A percentile compares a stretch with the other conserved stretches of the same genome.
These are phyloP conservation scores for Neofusicoccum parvum DNA, from an alignment of 2,329 filamentous ascomycete genomes.

Conservation along the genomic window DNA sequence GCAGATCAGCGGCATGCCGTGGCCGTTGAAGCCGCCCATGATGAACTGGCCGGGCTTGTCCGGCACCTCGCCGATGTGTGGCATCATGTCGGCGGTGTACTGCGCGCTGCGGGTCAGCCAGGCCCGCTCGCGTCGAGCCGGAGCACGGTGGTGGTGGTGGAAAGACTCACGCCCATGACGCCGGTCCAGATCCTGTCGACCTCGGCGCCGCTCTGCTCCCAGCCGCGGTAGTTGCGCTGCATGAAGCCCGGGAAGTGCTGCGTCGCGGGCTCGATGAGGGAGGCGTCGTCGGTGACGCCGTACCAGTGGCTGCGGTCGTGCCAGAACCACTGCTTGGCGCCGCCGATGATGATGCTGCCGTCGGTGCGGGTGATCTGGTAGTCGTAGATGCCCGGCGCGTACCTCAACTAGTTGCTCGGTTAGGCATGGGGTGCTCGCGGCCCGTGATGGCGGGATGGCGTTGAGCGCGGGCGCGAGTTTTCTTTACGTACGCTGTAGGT, in stretches of 20 bases:
- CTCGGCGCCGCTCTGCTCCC: conserved; percentile 48
- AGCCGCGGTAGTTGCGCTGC: conserved; percentile 52
- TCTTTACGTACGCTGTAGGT: conserved; percentile 30
- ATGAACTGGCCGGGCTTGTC: conserved; percentile 45
- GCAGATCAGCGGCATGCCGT: conserved; percentile 55
- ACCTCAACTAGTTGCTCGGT: neutral
- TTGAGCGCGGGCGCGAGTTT: conserved; percentile 1
- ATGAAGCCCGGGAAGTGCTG: conserved; percentile 54
- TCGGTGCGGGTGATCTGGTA: conserved; percentile 51
- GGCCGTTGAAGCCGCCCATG: conserved; percentile 54
- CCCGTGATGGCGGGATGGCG: neutral
- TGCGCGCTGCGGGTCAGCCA: conserved; percentile 42
- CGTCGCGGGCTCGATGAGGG: conserved; percentile 45
- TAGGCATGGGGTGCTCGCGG: neutral
- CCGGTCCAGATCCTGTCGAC: conserved; percentile 47
- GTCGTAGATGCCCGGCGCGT: conserved; percentile 26
- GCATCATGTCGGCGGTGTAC: conserved; percentile 45
- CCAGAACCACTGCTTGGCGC: conserved; percentile 41
- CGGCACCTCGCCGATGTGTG: conserved; percentile 50
- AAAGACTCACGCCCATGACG: conserved; percentile 36
- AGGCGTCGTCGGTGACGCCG: conserved; percentile 49
- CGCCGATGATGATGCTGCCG: conserved; percentile 50
- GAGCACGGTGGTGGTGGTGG: neutral
- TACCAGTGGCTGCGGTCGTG: conserved; percentile 46
- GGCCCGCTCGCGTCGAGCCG: neutral